Conservation (phyloP, 2,329 filamentous ascomycete genomes). For the Claviceps humidiphila region DNA sequence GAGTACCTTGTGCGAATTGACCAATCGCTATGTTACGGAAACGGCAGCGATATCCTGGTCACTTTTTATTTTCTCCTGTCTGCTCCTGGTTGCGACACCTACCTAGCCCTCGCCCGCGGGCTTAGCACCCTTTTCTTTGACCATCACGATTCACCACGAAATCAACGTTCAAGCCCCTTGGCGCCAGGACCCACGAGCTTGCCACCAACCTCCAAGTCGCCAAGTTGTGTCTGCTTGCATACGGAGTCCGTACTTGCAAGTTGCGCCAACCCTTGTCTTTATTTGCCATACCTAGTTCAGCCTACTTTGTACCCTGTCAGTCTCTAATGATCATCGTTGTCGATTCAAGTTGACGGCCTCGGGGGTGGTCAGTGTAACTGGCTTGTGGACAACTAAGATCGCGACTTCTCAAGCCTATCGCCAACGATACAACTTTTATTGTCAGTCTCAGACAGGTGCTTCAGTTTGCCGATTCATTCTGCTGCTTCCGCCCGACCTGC, state of each 20-base stretch:
- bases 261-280: neutral
- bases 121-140: neutral
- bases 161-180: neutral
- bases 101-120: neutral
- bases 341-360: neutral
- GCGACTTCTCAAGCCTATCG: neutral
- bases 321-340: neutral
- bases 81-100: conserved; percentile 20
- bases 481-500: too few species aligned
- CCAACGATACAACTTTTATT: neutral
- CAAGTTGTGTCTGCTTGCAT: neutral
- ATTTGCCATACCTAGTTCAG: neutral
- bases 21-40: neutral
- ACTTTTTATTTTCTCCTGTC: conserved; percentile 24
- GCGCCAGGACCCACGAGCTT: neutral
- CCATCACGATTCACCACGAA: neutral
- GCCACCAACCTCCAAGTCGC: neutral
- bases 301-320: neutral
- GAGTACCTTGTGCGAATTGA: neutral
- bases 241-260: neutral
- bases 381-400: neutral
- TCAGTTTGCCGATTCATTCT: neutral
- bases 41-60: neutral
- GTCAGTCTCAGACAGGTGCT: neutral
- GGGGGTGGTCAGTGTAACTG: neutral